Evolutionary conservation across 1,284 basidiomycete genomes (phyloP).

Genomic region (Naganishia sp.): DNA sequence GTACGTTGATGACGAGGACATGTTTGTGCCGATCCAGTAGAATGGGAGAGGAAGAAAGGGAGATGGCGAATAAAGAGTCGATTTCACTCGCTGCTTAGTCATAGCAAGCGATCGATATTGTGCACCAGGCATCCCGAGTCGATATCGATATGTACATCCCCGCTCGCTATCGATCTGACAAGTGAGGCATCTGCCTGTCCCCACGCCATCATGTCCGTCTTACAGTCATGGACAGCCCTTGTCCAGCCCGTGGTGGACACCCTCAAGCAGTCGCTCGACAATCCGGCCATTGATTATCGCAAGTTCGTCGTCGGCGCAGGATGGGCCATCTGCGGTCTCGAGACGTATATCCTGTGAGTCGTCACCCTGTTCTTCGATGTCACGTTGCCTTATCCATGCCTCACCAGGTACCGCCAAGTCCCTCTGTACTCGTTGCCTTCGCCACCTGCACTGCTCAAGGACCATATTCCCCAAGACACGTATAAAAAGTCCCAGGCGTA

Average conservation of each 20-base stretch:
- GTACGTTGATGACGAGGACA: neutral
- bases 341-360: conserved; percentile 75
- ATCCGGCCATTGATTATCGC: conserved; percentile 66
- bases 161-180: too few relatives aligned
- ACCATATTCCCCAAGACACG: conserved; percentile 70
- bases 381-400: neutral
- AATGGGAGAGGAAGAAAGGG: too few relatives aligned
- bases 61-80: neutral
- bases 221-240: conserved; percentile 21
- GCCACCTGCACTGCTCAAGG: conserved; percentile 74
- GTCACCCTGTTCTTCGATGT: conserved; percentile 7
- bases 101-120: too few relatives aligned
- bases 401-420: conserved; percentile 75
- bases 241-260: conserved; percentile 24
- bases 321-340: conserved; percentile 77
- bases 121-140: too few relatives aligned
- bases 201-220: conserved; percentile 10
- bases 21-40: too few relatives aligned
- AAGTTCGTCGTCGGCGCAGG: conserved; percentile 70
- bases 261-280: conserved; percentile 26
- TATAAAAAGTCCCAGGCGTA: conserved; percentile 90
- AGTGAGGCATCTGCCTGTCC: neutral
- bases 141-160: too few relatives aligned
- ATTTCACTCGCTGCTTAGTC: too few relatives aligned
- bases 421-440: conserved; percentile 73